Conservation (phyloP, 352 stramenopile species). For the Globisporangium sylvaticum region DNA sequence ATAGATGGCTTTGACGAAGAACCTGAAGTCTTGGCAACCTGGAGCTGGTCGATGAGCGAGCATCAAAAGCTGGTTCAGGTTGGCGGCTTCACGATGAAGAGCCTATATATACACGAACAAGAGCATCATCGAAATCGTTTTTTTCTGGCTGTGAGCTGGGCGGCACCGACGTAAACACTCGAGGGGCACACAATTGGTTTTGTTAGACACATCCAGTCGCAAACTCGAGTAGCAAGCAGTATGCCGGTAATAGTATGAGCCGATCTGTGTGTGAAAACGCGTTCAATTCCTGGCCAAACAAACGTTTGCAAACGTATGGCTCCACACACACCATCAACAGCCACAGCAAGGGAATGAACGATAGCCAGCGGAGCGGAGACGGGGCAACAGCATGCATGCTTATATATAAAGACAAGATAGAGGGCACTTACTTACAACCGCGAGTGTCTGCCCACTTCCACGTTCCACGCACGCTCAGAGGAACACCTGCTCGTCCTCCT, state of each 20-base stretch:
- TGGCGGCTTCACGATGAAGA: not conserved
- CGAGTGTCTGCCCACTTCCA: not conserved
- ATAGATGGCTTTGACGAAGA: not conserved
- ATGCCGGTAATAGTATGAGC: not conserved
- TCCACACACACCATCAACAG: not conserved
- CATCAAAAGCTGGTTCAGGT: not conserved
- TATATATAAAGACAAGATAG: constrained; percentile 1
- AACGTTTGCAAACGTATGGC: not conserved
- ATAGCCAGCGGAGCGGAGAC: not conserved
- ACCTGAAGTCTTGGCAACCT: not conserved
- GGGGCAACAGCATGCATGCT: not conserved
- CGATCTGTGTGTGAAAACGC: not conserved
- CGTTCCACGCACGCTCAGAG: constrained; percentile 24
- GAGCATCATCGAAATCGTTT: not conserved
- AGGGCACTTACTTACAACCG: not conserved
- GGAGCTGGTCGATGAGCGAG: not conserved
- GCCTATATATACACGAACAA: not conserved
- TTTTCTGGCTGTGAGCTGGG: not conserved
- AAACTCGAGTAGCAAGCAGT: not conserved
- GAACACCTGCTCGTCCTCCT: constrained; percentile 65
- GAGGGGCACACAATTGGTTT: not conserved
- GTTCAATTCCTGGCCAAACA: not conserved
- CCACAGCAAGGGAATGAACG: not conserved
- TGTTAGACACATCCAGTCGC: not conserved
- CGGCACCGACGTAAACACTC: not conserved